Base-by-base conservation (phyloP, 306 rosid genomes). In the Cucumis cinereus region DNA sequence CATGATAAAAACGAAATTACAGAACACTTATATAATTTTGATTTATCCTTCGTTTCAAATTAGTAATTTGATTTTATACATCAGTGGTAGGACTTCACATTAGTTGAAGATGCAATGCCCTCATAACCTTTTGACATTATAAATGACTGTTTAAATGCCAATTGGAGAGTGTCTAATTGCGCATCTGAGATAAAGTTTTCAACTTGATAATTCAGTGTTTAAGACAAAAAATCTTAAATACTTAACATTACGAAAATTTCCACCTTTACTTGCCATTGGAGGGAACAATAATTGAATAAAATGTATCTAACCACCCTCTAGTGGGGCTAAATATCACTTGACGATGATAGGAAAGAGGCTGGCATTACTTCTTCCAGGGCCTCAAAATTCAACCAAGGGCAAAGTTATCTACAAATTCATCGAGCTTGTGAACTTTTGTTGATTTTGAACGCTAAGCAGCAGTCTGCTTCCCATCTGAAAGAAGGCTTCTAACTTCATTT, bases 401-500 rank as follows among this genome's bases (percentile, higher is more conserved):
- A n/a, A n/a, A 30, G 9, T 28, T 59, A 59, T 59, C 38, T 59
- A 59, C 19, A 62, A 2, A 38, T 36, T 66, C 1, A 19, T 19
- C 23, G 50, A 36, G 52, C 30, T 64, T 13, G 30, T 4, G 10
- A n/a, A 59, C 12, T 66, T 35, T 30, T 10, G 10, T 63, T 14
- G 26, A 36, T 13, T 4, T 38, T 22, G 10, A 9, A 40, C 4
- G 17, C 30, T 53, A 53, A 33, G 53, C 6, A 75, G 58, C 79
- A 58, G 83, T 81, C 81, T 63, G 22, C 64, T 81, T 79, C 75
- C 62, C 73, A 77, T 83, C 90, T n/a, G 87, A 82, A 76, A 93
- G 81, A 69, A 93, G 86, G 62, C 85, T 87, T 83, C 96, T 83
- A 50, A 93, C 98, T 86, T 93, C 86, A 43, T 81, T 84, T 56